Evolutionary conservation across 2,329 filamentous ascomycete genomes (phyloP).

Genomic region (Tolypocladium ovalisporum): DNA sequence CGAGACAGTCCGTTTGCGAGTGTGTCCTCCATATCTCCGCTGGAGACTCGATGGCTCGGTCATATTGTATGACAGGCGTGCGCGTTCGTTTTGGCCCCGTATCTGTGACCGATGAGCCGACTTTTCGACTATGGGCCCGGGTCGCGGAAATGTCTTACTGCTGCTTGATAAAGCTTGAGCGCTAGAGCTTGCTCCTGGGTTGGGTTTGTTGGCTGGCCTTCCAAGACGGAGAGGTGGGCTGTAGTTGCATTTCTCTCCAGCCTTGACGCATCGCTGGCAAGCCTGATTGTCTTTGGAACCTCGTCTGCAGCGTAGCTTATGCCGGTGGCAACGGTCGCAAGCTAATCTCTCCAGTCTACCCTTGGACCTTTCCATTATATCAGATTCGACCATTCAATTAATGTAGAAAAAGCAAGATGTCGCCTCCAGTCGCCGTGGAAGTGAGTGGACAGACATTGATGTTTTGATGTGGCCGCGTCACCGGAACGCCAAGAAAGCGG

Average conservation of each 20-base stretch:
- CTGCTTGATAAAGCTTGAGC: not conserved
- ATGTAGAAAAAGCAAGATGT: not conserved
- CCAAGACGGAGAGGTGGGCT: constrained; percentile 3
- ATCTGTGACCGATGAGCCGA: not conserved
- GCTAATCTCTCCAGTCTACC: not conserved
- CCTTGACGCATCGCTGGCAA: constrained; percentile 4
- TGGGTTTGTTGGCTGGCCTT: not conserved
- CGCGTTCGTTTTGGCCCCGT: not conserved
- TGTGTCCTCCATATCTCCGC: not conserved
- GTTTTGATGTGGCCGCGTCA: not conserved
- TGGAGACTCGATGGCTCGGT: not conserved
- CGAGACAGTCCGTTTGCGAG: not conserved
- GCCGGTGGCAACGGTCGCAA: not conserved
- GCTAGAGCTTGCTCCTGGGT: not conserved
- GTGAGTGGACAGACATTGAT: not conserved
- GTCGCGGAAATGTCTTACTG: not conserved
- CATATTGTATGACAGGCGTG: not conserved
- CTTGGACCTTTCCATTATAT: not conserved
- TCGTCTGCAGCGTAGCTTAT: constrained; percentile 4
- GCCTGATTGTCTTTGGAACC: not conserved
- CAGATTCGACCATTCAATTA: not conserved
- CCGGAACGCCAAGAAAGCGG: not conserved
- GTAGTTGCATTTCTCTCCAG: constrained; percentile 2
- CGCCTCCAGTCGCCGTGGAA: not conserved
- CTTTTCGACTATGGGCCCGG: not conserved